Evolutionary conservation across 768 basidiomycete genomes (phyloP), one percentile per base, ranked within the genome.

Genomic region (Trametopsis cervina): DNA sequence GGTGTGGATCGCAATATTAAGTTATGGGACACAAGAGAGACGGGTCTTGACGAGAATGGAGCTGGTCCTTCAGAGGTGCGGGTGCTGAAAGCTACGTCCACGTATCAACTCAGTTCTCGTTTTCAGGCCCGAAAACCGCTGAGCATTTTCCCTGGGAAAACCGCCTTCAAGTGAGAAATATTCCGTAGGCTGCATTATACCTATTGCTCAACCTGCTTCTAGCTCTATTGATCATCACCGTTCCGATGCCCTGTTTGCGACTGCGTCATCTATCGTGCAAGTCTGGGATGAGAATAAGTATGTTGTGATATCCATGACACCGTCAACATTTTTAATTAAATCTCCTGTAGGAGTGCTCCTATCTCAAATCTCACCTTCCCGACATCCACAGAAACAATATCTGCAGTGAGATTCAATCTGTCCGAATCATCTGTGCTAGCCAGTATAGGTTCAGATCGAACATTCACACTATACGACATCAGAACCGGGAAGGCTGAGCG

Each of bases 201-300:
- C 47, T 46, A 46, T 15, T 0, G 18, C 29, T 43, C 47, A 21
- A 47, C 25, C 6, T 18, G 2, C 38, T 40, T 47, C 5, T 57
- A 95, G 93, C 60, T 85, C 87, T 38, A 89, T 99, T 66, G 92
- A 97, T 57, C 96, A 97, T 61, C 96, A 98, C 62, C 78, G 85
- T 40, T 79, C 80, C 27, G 88, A 94, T 49, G 73, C 85, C n/a
- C 65, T 92, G 3, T 99, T 99, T 57, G 95, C 93, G 0, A 94
- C 95, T 0, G 93, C 92, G 2, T 95, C 92, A 0, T 90, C 85
- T 57, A 76, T 79, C 41, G 93, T 99, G 5, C 95, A 98, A 63
- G 76, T 99, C 55, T 99, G 96, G 96, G 96, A 99, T 57, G 92
- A 97, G 66, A 94, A 85, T 29, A 91, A 91, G 89, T 91, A 47